Conservation (phyloP, 257 asterid species). For the Lycium ferocissimum region DNA sequence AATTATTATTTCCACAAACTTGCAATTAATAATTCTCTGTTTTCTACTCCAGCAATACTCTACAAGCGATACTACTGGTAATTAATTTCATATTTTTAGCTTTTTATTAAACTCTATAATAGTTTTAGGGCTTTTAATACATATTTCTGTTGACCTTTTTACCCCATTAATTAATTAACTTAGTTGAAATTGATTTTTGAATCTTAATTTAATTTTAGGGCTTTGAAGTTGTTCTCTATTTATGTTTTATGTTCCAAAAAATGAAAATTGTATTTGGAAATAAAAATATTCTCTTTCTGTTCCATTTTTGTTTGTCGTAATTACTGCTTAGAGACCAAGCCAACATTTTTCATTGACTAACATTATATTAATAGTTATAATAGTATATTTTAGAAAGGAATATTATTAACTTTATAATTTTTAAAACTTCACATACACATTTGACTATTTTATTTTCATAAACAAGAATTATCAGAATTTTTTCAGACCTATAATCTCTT, state of each 20-base stretch:
- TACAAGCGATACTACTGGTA: neutral
- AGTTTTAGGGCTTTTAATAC: neutral
- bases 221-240: too few species aligned
- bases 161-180: too few species aligned
- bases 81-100: neutral
- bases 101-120: neutral
- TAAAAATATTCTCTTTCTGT: neutral
- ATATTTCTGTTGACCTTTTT: too few species aligned
- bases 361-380: neutral
- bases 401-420: neutral
- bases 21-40: neutral
- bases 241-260: too few species aligned
- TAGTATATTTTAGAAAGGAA: neutral
- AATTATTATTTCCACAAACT: neutral
- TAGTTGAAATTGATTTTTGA: too few species aligned
- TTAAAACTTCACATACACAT: neutral
- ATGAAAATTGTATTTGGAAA: neutral
- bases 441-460: neutral
- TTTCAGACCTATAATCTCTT: neutral
- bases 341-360: neutral
- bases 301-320: neutral
- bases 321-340: neutral
- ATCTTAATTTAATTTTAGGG: neutral
- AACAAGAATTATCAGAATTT: neutral
- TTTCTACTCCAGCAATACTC: neutral